Percentiles rank a stretch among this genome's conserved stretches.
phyloP scores from a whole-genome alignment of 345 rosid species.

The Limnanthes douglasii region DNA sequence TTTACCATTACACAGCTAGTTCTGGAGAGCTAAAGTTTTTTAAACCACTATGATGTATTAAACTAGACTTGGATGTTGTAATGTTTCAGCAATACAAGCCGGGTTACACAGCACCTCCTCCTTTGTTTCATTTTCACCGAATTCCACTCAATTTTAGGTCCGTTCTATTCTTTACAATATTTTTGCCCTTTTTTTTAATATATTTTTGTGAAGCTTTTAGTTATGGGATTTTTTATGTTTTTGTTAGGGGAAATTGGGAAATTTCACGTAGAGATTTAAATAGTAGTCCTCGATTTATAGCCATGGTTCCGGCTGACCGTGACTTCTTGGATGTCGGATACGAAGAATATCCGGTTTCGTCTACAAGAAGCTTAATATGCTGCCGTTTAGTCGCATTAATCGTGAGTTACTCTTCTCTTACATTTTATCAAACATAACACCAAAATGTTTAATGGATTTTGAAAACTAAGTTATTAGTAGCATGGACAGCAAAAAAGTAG shows the following conservation, averaged over 20 bases:
- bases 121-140: conserved; percentile 50
- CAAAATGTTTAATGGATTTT: no score
- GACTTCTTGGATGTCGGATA: conserved; percentile 21
- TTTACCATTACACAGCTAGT: no score
- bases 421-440: no score
- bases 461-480: no score
- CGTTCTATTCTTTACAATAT: no score
- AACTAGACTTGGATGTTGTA: no score
- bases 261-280: conserved; percentile 34
- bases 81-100: conserved; percentile 62
- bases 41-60: no score
- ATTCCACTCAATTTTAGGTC: conserved; percentile 76
- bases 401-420: conserved; percentile 21
- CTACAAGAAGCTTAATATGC: conserved; percentile 36
- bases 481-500: no score
- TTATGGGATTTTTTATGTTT: background rate
- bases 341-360: conserved; percentile 36
- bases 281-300: conserved; percentile 34
- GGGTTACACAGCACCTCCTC: conserved; percentile 77
- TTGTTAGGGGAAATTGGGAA: conserved; percentile 64
- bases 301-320: conserved; percentile 57
- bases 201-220: no score
- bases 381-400: conserved; percentile 47
- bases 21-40: no score
- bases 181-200: no score